Base-by-base conservation (phyloP, 768 basidiomycete genomes). In the Rubroboletus satanas region DNA sequence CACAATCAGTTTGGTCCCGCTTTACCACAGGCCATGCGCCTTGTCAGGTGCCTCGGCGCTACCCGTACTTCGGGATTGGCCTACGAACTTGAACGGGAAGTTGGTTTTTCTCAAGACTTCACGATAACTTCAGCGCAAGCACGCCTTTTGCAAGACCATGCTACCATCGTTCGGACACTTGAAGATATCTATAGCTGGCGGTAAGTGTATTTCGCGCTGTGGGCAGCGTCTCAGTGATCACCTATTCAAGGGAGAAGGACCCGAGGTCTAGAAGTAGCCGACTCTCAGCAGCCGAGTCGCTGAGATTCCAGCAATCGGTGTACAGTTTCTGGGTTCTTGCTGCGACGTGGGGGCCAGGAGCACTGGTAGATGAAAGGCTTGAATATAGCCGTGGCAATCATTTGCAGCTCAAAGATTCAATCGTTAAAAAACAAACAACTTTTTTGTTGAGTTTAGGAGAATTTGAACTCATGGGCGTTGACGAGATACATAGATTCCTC, bases 181-280 rank as follows among this genome's bases (percentile, higher is more conserved):
- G 76, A 77, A 61, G 69, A 71, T 43, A 55, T 77, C 1, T 79
- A 73, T 56, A 79, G 77, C 49, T 60, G 67, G 48, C 72, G 71
- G 78, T 71, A 62, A 42, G 67, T 5, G 3, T 51, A 35, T 51
- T 43, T 46, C 15, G 26, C 15, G 11, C 6, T 32, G 33, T 9
- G 4, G 7, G 8, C 7, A 49, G 43, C 17, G 7, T 47, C 15
- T 55, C 2, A 32, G 14, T 57, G 37, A 31, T 29, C 32, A 31
- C 8, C 7, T 29, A 0, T 31, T 26, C n/a, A 51, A 77, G 76
- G 41, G 57, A 73, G 58, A 74, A 77, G 56, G 72, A 76, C 45
- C 73, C 71, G 23, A 62, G 62, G 7, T 73, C 64, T 18, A 49
- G 41, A 8, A 63, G 38, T 17, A 76, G 71, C 51, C 58, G 43